Evolutionary conservation across 768 basidiomycete species (phyloP), one percentile per base, ranked within the genome.

Genomic region (Fibroporia radiculosa): DNA sequence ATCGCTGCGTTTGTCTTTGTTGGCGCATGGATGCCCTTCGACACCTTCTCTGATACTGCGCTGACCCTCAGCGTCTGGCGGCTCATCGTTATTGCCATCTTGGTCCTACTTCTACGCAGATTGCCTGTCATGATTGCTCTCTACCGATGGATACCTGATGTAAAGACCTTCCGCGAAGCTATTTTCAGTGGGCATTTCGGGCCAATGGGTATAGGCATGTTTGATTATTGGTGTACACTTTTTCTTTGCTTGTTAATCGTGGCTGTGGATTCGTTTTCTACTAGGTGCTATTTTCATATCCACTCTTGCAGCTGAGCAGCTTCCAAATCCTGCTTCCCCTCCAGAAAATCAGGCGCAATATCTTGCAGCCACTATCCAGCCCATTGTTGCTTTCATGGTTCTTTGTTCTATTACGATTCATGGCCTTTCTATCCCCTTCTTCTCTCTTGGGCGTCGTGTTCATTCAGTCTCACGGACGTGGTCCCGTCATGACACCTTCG

Each of bases 11-110:
- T 98, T 68, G 82, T 97, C 40, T 97, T 86, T 59, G 85, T 98
- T 49, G 96, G 96, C 48, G 93, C 95, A 26, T 93, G 93, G 83
- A 93, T 93, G 78, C 96, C 96, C 1, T 98, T 99, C 65, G 62
- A 73, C 57, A 72, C 74, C 39, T 98, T 95, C 69, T 66, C 70
- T 48, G 73, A 89, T 59, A 64, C 66, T 7, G 69, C 66, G 33
- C 69, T 85, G 53, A 82, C 83, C 1, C 68, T 99, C 39, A 76
- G 71, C 33, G 81, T 88, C 8, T 91, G 92, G 87, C 71, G 93
- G 23, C 73, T 99, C 16, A 63, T 96, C 40, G 82, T 90, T 29
- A 74, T 93, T 40, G 86, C 86, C 2, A 71, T 97, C 41, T 70
- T 84, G 41, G 74, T 97, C n/a, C 68, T 99, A 40, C 53, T 92